phyloP scores from a whole-genome alignment of 192 early-diverging fungal genomes.

The Podila clonocystis region DNA sequence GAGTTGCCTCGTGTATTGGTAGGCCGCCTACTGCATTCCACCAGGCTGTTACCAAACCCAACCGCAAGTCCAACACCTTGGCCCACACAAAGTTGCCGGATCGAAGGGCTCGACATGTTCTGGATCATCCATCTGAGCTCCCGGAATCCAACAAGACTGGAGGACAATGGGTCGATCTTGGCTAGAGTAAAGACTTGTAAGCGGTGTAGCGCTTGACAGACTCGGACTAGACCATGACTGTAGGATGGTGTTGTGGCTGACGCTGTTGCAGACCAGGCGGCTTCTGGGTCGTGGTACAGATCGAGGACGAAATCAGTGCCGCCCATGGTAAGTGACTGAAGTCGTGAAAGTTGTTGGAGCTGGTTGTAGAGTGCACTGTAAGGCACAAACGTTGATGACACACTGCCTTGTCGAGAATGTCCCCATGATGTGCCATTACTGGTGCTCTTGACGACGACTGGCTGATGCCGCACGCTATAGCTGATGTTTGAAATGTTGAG shows the following conservation, averaged over 20 bases:
- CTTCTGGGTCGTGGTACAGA: background rate
- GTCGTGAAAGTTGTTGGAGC: background rate
- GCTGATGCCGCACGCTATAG: background rate
- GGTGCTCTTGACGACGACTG: background rate
- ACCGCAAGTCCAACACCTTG: background rate
- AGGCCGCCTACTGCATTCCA: background rate
- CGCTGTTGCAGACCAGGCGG: background rate
- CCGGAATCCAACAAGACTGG: background rate
- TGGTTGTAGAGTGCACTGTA: background rate
- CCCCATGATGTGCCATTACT: background rate
- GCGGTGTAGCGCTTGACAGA: background rate
- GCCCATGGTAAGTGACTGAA: background rate
- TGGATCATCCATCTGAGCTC: background rate
- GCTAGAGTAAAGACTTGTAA: background rate
- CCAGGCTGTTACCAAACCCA: background rate
- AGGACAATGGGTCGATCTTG: conserved; percentile 1
- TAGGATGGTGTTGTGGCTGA: background rate
- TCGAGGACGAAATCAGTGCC: background rate
- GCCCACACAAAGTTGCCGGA: background rate
- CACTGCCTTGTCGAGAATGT: background rate
- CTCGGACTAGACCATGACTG: background rate
- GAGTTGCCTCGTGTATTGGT: background rate
- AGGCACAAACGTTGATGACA: background rate
- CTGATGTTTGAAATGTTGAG: background rate
- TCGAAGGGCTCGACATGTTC: conserved; percentile 2